Percentiles rank a stretch among this genome's conserved stretches.
phyloP scores from a whole-genome alignment of 2,329 filamentous ascomycete species.

The Colletotrichum incanum region DNA sequence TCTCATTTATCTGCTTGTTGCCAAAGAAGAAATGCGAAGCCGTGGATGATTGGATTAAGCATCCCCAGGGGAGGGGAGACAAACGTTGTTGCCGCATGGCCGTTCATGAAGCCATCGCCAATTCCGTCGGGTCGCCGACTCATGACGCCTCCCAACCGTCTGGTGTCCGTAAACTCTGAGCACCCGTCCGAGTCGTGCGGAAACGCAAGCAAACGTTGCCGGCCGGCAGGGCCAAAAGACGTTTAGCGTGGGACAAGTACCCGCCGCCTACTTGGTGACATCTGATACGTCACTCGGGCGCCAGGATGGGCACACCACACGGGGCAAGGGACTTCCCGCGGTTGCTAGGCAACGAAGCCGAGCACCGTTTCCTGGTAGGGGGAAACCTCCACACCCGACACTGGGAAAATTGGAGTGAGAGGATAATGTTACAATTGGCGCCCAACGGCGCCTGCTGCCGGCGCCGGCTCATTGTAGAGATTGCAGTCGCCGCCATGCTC shows the following conservation, averaged over 20 bases:
- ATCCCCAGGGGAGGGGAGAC: not conserved
- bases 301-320: conserved; percentile 21
- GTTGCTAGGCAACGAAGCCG: conserved; percentile 42
- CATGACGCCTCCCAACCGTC: not conserved
- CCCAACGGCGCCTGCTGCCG: conserved; percentile 4
- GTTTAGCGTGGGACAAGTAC: not conserved
- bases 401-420: not conserved
- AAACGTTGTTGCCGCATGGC: not conserved
- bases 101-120: not conserved
- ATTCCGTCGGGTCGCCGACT: not conserved
- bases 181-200: not conserved
- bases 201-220: not conserved
- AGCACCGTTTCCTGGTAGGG: conserved; percentile 6
- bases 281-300: conserved; percentile 42
- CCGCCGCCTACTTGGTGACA: conserved; percentile 16
- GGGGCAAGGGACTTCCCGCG: conserved; percentile 39
- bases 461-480: not conserved
- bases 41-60: not conserved
- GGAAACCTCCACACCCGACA: conserved; percentile 17
- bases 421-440: conserved; percentile 23
- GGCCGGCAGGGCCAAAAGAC: conserved; percentile 14
- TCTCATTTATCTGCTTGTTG: not conserved
- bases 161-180: not conserved
- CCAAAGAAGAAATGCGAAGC: not conserved
- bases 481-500: conserved; percentile 16